Evolutionary conservation across 148 eudicot species (phyloP).

Genomic region (Hydrangea macrophylla): DNA sequence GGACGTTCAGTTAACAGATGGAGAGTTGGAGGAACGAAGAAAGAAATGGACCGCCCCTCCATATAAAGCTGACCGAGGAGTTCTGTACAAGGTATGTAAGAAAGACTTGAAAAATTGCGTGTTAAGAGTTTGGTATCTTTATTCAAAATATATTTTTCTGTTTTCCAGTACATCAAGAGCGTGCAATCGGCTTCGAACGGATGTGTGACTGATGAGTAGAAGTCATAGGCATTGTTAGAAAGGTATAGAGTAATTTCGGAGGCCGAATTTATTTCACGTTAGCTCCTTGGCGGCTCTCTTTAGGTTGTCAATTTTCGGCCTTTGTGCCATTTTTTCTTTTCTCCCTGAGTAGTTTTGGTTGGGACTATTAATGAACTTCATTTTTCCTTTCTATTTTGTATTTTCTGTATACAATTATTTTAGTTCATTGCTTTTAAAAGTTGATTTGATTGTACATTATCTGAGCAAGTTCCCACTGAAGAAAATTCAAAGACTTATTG

Average conservation of each 20-base stretch:
- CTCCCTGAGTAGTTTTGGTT: no score
- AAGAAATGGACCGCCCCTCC: constrained; percentile 73
- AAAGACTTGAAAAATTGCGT: not conserved
- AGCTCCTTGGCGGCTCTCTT: not conserved
- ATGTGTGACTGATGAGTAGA: constrained; percentile 82
- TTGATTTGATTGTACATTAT: not conserved
- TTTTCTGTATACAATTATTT: not conserved
- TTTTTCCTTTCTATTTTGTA: not conserved
- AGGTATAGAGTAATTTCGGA: constrained; percentile 14
- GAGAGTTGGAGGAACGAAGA: constrained; percentile 61
- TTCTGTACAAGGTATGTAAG: constrained; percentile 70
- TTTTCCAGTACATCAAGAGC: constrained; percentile 67
- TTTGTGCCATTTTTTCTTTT: not conserved
- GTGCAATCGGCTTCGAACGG: constrained; percentile 84
- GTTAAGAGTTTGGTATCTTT: not conserved
- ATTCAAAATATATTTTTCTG: not conserved
- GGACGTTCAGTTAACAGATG: constrained; percentile 69
- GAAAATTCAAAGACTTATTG: not conserved
- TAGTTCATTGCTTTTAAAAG: not conserved
- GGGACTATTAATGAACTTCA: no score
- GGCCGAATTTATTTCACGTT: not conserved
- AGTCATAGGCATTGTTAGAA: not conserved
- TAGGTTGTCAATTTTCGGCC: not conserved
- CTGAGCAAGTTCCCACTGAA: not conserved
- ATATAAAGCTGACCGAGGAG: constrained; percentile 70